Base-by-base conservation (phyloP, 2,329 filamentous ascomycete genomes). In the Fusarium coffeatum region DNA sequence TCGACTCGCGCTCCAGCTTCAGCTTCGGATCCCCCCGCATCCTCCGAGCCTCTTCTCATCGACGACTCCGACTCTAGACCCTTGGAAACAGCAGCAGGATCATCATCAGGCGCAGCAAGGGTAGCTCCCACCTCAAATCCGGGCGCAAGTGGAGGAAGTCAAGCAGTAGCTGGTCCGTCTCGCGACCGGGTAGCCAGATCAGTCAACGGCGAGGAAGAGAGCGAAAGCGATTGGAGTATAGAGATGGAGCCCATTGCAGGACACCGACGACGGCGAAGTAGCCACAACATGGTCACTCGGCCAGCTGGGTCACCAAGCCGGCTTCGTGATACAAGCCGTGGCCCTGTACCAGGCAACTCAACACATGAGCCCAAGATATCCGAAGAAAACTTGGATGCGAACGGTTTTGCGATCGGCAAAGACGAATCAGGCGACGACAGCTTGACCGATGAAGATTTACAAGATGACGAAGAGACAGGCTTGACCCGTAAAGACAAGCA, bases 381-480 rank as follows among this genome's bases (percentile, higher is more conserved):
- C 27, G 85, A 85, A 65, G 84, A 86, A 67, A 76, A 74, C 46
- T 71, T 68, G 47, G 66, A 65, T 25, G 74, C 71, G 55, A 71
- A 77, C 50, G 76, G 70, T 53, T 73, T 72, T 49, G 69, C 71
- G 46, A 59, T 70, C 8, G 69, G 68, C 59, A 77, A 74, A 46
- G 76, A 78, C 47, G 77, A 79, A 15, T 74, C 76, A 6, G 78
- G 82, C 68, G 83, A 85, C 55, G 88, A 89, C 72, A 83, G 88
- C 73, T 86, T 88, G 56, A 90, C 89, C 28, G 91, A 93, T 71
- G 90, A 93, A 69, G 92, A 92, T 48, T 79, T 92, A 28, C 89
- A 92, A 65, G 92, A 95, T 73, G 94, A 98, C 77, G 94, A 97
- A 81, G 94, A 98, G 84, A 93, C 92, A 4, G 94, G 94, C 2